Evolutionary conservation across 1,139 yeast species (phyloP).

Genomic region (Kurtzmaniella natalensis): DNA sequence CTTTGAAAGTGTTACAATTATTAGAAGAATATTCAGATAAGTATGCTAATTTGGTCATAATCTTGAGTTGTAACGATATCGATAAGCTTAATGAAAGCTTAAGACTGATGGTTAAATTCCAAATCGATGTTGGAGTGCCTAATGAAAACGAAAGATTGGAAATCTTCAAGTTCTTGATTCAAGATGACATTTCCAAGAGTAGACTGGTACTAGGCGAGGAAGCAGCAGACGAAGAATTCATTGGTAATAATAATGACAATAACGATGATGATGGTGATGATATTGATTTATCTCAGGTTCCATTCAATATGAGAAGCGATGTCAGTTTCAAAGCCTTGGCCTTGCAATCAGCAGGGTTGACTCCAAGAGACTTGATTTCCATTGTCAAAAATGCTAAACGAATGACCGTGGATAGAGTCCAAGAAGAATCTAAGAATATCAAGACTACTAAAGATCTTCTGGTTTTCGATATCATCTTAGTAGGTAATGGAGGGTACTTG

Average conservation of each 20-base stretch:
- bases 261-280: constrained; percentile 11
- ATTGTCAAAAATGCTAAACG: constrained; percentile 66
- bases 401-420: constrained; percentile 51
- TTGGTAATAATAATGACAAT: background rate
- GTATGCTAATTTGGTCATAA: constrained; percentile 43
- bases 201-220: constrained; percentile 1
- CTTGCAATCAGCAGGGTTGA: constrained; percentile 86
- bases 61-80: constrained; percentile 68
- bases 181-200: constrained; percentile 15
- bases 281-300: constrained; percentile 18
- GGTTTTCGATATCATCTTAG: constrained; percentile 24
- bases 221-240: too few species aligned
- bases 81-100: constrained; percentile 67
- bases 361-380: constrained; percentile 76
- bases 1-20: constrained; percentile 57
- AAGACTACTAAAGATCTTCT: constrained; percentile 13
- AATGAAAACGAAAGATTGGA: constrained; percentile 65
- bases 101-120: constrained; percentile 71
- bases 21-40: constrained; percentile 49
- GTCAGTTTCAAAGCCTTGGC: constrained; percentile 61
- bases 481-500: constrained; percentile 52
- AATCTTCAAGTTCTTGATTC: constrained; percentile 53
- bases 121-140: constrained; percentile 73
- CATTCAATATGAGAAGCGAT: constrained; percentile 41
- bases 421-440: constrained; percentile 13